phyloP scores from a whole-genome alignment of 2,329 filamentous ascomycete species.

The Colletotrichum chrysophilum region DNA sequence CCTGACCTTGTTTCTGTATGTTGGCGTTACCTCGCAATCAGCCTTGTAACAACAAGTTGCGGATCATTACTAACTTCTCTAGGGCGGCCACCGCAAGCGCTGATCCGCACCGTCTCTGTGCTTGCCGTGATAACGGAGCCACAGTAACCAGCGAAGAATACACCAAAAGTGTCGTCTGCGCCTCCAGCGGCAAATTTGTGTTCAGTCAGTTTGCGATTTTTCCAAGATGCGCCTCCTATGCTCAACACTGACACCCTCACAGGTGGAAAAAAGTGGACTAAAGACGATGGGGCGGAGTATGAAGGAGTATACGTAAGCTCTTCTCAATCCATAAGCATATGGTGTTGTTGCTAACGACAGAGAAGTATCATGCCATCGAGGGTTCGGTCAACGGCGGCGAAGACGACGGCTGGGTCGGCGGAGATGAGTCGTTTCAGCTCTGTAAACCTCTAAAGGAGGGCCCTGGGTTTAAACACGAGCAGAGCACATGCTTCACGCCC shows the following conservation, averaged over 20 bases:
- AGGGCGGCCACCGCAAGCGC: not conserved
- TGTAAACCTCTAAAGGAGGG: not conserved
- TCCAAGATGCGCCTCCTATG: not conserved
- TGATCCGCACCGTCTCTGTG: not conserved
- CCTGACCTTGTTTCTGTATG: not conserved
- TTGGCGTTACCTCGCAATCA: not conserved
- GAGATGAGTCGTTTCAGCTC: fast-evolving
- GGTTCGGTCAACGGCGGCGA: fast-evolving
- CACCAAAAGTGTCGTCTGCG: fast-evolving
- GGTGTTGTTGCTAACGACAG: not conserved
- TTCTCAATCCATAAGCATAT: fast-evolving
- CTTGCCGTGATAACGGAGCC: fast-evolving
- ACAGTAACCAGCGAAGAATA: not conserved
- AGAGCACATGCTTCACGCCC: not conserved
- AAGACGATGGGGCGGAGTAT: not conserved
- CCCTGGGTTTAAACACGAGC: not conserved
- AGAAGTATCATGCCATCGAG: not conserved
- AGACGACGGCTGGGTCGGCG: not conserved
- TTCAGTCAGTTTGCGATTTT: not conserved
- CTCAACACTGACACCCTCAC: not conserved
- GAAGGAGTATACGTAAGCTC: not conserved
- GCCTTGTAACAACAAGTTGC: fast-evolving
- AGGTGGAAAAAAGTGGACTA: not conserved
- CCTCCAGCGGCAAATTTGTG: not conserved
- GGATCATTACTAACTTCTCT: not conserved